Conservation (phyloP, 2,329 filamentous ascomycete genomes). For the Alternaria postmessia region DNA sequence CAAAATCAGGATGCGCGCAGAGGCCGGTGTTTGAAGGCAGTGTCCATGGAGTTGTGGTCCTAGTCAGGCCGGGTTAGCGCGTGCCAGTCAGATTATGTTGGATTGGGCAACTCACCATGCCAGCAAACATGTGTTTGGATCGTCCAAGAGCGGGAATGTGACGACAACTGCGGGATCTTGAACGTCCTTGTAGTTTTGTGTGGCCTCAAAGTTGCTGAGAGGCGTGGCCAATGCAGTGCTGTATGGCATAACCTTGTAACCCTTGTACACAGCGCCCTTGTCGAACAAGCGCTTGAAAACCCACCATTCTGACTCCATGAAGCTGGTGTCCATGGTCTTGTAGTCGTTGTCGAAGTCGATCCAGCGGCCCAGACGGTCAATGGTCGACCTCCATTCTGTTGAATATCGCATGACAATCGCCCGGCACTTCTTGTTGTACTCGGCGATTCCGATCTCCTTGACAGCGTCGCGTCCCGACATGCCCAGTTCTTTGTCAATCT, state of each 20-base stretch:
- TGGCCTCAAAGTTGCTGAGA: constrained; percentile 91
- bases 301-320: constrained; percentile 98
- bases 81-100: background rate
- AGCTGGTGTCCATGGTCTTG: constrained; percentile 95
- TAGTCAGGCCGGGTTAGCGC: constrained; percentile 18
- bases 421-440: constrained; percentile 91
- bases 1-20: constrained; percentile 80
- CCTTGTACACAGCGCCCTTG: constrained; percentile 88
- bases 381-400: constrained; percentile 84
- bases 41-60: constrained; percentile 87
- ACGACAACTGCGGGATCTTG: constrained; percentile 91
- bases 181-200: constrained; percentile 93
- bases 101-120: constrained; percentile 65
- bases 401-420: constrained; percentile 94
- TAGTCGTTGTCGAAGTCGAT: constrained; percentile 98
- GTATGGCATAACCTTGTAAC: constrained; percentile 93
- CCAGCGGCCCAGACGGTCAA: constrained; percentile 91
- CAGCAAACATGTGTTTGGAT: constrained; percentile 77
- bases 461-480: constrained; percentile 90
- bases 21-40: constrained; percentile 81
- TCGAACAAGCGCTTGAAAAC: constrained; percentile 93
- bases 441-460: constrained; percentile 81
- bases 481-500: constrained; percentile 95
- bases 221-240: constrained; percentile 89
- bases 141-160: constrained; percentile 81